Percentiles rank a stretch among this genome's conserved stretches.
Evolutionary conservation across 2,329 filamentous ascomycete species (phyloP).

Genomic region (Aspergillus neoniger): DNA sequence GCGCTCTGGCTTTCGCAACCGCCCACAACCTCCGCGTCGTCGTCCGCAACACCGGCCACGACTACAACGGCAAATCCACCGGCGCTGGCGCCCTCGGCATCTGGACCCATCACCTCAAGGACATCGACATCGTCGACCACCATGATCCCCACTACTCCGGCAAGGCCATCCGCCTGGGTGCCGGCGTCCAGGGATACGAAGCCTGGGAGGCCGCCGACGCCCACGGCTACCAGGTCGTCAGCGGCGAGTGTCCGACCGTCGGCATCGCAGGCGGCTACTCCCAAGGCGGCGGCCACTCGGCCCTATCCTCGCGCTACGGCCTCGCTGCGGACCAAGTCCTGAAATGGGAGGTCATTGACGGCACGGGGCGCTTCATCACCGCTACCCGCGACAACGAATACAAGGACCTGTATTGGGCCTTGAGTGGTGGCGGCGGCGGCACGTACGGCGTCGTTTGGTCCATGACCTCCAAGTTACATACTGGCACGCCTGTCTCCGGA

Average conservation of each 20-base stretch:
- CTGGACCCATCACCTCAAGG: constrained; percentile 38
- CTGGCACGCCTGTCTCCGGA: constrained; percentile 47
- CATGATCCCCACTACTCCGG: constrained; percentile 50
- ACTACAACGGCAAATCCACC: constrained; percentile 57
- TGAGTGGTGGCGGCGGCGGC: constrained; percentile 22
- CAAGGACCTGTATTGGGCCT: constrained; percentile 23
- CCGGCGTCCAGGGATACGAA: constrained; percentile 56
- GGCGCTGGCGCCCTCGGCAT: constrained; percentile 54
- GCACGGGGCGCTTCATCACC: constrained; percentile 28
- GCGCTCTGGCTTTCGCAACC: constrained; percentile 26
- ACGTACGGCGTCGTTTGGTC: constrained; percentile 50
- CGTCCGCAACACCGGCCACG: constrained; percentile 46
- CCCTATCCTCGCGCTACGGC: constrained; percentile 57
- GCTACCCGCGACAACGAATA: constrained; percentile 28
- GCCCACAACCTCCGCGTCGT: constrained; percentile 49
- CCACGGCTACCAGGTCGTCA: constrained; percentile 54
- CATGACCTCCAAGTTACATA: constrained; percentile 56
- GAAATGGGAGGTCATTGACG: constrained; percentile 51
- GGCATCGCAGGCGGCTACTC: constrained; percentile 62
- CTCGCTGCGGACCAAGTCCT: constrained; percentile 57
- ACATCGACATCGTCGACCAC: constrained; percentile 35
- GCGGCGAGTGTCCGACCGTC: constrained; percentile 58
- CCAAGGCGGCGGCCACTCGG: constrained; percentile 62
- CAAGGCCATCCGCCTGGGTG: constrained; percentile 55
- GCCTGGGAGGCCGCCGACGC: constrained; percentile 50